Base-by-base conservation (phyloP, 2,329 filamentous ascomycete species). In the Pseudogymnoascus sp. region DNA sequence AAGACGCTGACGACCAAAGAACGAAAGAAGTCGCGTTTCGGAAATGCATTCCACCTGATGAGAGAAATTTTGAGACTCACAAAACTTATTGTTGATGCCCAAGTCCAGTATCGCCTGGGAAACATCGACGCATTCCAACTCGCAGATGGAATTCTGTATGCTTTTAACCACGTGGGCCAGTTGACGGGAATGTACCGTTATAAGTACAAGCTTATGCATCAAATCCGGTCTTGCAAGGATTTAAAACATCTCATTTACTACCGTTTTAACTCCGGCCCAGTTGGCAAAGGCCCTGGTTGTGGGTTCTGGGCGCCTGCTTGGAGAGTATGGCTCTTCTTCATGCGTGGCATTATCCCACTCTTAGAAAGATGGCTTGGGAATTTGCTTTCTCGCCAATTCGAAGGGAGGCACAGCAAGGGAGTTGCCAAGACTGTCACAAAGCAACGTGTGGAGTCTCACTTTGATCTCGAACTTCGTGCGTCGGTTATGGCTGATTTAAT, bases 191-290 rank as follows among this genome's bases (percentile, higher is more conserved):
- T 99, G 94, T 99, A 99, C 76, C 88, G 94, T 63, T 99, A 99
- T 82, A 99, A 99, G 80, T 99, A 99, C 79, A 99, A 99, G 80
- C 81, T 99, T 60, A 99, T 99, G 94, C 94, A 99, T 73, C 94
- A 99, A 74, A 99, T 99, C 68, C 90, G 94, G 67, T 95, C 94
- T 0, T 99, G 94, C 79, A 99, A 99, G 75, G 94, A 99, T 75
- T 74, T 99, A 71, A 99, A 99, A 82, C 94, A 99, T 82, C 77
- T 99, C 63, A 97, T 99, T 66, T 99, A 99, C 77, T 97, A 97
- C 74, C 89, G 92, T 57, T 99, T 99, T 77, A 99, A 99, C 73
- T 92, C 91, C 61, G 94, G 92, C 0, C 89, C 92, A 9, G 95
- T 99, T 18, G 94, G 94, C 7, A 99, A 99, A 73, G 94, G 94